Conservation (phyloP, 176 grass and related monocot species). For the Thalia dealbata region DNA sequence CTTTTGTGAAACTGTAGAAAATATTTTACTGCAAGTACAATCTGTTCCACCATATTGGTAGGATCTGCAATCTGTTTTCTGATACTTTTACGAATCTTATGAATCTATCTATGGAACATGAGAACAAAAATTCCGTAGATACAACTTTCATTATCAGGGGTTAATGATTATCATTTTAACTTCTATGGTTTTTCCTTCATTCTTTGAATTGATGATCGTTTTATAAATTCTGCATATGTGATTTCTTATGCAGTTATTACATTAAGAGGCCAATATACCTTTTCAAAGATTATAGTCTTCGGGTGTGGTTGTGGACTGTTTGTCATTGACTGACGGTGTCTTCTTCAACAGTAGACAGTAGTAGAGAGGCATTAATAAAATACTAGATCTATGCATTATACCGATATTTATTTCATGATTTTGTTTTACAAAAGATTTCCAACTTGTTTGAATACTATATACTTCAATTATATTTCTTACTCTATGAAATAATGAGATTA, state of each 20-base stretch:
- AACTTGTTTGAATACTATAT: neutral
- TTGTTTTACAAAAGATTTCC: neutral
- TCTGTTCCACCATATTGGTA: neutral
- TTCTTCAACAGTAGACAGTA: neutral
- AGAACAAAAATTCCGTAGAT: neutral
- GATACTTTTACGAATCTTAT: neutral
- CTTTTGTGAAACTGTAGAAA: neutral
- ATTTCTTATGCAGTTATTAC: neutral
- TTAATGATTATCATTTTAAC: too few relatives aligned
- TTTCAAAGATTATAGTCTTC: neutral
- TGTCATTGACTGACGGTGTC: neutral
- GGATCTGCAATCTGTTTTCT: neutral
- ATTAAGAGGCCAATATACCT: neutral
- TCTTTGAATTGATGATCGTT: neutral
- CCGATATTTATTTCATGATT: neutral
- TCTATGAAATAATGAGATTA: neutral
- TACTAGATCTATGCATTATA: neutral
- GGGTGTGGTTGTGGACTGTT: neutral
- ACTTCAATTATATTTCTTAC: neutral
- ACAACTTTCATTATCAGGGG: neutral
- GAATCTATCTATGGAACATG: neutral
- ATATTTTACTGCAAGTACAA: neutral
- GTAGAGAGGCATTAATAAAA: neutral
- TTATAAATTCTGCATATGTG: neutral
- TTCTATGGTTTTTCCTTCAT: too few relatives aligned